A percentile compares a stretch with the other conserved stretches of the same genome.
These are phyloP conservation scores for Tritrichomonas musculus DNA, from an alignment of 208 protist genomes.

Conservation along the genomic window DNA sequence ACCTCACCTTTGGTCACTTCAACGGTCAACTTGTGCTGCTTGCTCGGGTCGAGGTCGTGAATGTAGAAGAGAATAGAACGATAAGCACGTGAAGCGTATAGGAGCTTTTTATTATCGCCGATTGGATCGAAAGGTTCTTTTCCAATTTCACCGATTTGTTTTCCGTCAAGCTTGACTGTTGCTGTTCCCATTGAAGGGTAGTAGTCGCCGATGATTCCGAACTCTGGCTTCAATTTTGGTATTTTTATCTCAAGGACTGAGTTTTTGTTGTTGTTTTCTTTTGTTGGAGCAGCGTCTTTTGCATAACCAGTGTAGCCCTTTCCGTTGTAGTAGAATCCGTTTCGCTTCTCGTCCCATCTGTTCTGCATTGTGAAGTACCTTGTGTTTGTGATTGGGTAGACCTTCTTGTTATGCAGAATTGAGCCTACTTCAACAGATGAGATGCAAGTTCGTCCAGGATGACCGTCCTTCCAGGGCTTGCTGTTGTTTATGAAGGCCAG, in stretches of 20 bases:
- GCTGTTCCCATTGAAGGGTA: background rate
- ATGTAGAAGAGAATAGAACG: background rate
- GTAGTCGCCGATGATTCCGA: background rate
- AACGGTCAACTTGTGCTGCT: background rate
- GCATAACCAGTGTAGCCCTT: background rate
- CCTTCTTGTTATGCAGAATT: background rate
- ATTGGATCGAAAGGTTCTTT: background rate
- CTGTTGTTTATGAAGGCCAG: background rate
- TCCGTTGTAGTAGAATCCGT: background rate
- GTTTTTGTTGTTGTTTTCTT: background rate
- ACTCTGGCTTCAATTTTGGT: background rate
- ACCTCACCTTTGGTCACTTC: background rate
- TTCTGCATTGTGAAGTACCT: background rate
- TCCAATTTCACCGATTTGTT: background rate
- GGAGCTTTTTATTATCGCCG: background rate
- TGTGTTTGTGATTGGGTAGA: background rate
- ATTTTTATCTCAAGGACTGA: too few species aligned
- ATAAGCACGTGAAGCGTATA: background rate
- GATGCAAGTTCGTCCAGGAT: background rate
- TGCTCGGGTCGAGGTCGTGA: background rate
- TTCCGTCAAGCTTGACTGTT: background rate
- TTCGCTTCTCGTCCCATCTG: background rate
- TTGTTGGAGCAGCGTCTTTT: background rate
- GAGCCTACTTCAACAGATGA: background rate
- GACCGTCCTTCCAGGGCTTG: background rate